phyloP scores from a whole-genome alignment of 805 yeast species.

The Hanseniaspora pseudoguilliermondii region DNA sequence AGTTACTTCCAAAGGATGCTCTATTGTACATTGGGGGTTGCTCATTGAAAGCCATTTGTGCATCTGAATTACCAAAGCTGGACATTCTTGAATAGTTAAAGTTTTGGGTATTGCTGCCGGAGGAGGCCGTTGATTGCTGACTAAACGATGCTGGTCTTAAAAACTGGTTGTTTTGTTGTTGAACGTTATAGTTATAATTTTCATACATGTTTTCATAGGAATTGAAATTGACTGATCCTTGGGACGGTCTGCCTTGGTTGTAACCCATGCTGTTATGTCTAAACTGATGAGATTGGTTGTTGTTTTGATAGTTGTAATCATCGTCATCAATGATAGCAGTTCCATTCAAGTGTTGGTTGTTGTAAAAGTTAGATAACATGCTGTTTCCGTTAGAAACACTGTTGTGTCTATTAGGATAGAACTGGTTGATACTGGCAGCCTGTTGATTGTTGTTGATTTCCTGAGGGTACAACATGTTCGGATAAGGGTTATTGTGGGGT shows the following conservation, averaged over 20 bases:
- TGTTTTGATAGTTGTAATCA: not conserved
- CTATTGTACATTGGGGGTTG: not conserved
- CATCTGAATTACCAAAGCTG: not conserved
- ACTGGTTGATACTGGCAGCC: not conserved
- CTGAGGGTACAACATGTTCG: not conserved
- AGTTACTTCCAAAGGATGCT: slow-evolving; percentile 8
- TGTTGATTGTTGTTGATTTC: not conserved
- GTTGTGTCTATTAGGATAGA: not conserved
- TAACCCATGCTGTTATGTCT: not conserved
- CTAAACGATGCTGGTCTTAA: slow-evolving; percentile 3
- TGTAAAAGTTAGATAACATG: not conserved
- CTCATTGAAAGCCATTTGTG: not conserved
- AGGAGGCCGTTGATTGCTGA: not conserved
- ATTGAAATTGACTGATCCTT: not conserved
- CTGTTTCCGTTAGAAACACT: not conserved
- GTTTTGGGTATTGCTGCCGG: not conserved
- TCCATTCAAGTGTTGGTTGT: slow-evolving; percentile 5
- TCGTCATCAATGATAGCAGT: slow-evolving; percentile 11
- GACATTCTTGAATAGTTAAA: not conserved
- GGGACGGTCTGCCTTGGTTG: not conserved
- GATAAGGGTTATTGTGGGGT: not conserved
- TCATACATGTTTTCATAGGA: not conserved
- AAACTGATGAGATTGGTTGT: not conserved
- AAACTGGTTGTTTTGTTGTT: not conserved
- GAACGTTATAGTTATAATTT: not conserved